phyloP scores from a whole-genome alignment of 192 early-diverging fungal genomes.

The Podila epicladia region DNA sequence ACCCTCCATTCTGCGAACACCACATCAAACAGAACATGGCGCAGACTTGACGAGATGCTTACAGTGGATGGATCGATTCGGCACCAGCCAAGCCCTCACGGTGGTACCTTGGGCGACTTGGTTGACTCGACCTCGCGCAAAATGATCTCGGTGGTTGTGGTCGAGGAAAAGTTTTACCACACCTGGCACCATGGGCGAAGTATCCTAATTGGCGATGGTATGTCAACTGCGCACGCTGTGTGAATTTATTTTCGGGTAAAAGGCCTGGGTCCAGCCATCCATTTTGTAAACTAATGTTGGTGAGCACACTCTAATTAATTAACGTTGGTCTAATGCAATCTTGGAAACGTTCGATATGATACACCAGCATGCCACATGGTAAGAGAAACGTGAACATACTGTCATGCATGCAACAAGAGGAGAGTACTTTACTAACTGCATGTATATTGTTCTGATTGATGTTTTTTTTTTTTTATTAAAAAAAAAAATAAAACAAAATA shows the following conservation, averaged over 20 bases:
- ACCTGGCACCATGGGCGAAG: slow-evolving; percentile 4
- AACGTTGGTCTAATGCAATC: too few species aligned
- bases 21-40: not conserved
- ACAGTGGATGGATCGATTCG: slow-evolving; percentile 4
- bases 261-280: not conserved
- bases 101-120: slow-evolving; percentile 5
- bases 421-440: too few species aligned
- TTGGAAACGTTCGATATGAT: too few species aligned
- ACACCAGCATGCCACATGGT: slow-evolving; percentile 9
- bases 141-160: not conserved
- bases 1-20: not conserved
- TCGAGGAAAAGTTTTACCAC: slow-evolving; percentile 8
- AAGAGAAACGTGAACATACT: not conserved
- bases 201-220: slow-evolving; percentile 8
- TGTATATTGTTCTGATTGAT: not conserved
- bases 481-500: too few species aligned
- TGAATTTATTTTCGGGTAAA: not conserved
- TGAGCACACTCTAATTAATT: not conserved
- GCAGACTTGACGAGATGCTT: not conserved
- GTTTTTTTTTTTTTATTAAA: too few species aligned
- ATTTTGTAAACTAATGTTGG: not conserved
- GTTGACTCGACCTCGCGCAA: not conserved
- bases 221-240: not conserved
- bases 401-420: too few species aligned
- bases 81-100: not conserved